phyloP scores from a whole-genome alignment of 106 monocot genomes.

The Agapanthus africanus region DNA sequence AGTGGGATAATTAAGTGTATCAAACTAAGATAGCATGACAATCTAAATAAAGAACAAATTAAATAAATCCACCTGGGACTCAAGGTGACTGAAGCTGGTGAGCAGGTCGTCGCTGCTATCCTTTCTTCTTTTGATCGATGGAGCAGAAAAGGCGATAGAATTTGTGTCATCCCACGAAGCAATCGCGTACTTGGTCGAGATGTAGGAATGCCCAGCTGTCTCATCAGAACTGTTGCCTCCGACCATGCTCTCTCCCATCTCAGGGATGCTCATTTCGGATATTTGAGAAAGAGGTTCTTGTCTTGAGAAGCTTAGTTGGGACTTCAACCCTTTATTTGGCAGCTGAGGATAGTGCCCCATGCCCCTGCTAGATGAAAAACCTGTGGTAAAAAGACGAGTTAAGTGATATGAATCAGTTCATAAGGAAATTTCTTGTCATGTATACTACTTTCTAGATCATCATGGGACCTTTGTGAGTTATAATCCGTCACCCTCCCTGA shows the following conservation, averaged over 20 bases:
- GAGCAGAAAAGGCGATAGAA: slow-evolving; percentile 58
- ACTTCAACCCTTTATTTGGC: slow-evolving; percentile 33
- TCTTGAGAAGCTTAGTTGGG: slow-evolving; percentile 60
- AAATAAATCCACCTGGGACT: slow-evolving; percentile 59
- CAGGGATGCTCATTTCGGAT: slow-evolving; percentile 48
- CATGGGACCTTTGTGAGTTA: no score
- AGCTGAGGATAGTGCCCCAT: slow-evolving; percentile 13
- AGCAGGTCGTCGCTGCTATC: slow-evolving; percentile 40
- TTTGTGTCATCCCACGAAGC: slow-evolving; percentile 78
- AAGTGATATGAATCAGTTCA: no score
- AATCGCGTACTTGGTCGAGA: slow-evolving; percentile 39
- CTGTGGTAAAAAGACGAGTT: no score
- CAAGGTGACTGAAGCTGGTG: slow-evolving; percentile 34
- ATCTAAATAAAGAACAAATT: no score
- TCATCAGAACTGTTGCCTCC: slow-evolving; percentile 37
- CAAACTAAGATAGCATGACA: no score
- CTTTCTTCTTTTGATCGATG: slow-evolving; percentile 37
- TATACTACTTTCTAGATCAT: no score
- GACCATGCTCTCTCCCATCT: slow-evolving; percentile 30
- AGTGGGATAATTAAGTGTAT: no score
- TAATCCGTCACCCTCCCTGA: no score
- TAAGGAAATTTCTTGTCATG: no score
- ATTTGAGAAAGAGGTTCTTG: slow-evolving; percentile 63
- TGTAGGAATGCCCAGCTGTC: slow-evolving; percentile 25
- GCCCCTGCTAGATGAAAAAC: slow-evolving; percentile 24